Evolutionary conservation across 192 early-diverging fungal species (phyloP), one percentile per base, ranked within the genome.

Genomic region (Endogone sp.): DNA sequence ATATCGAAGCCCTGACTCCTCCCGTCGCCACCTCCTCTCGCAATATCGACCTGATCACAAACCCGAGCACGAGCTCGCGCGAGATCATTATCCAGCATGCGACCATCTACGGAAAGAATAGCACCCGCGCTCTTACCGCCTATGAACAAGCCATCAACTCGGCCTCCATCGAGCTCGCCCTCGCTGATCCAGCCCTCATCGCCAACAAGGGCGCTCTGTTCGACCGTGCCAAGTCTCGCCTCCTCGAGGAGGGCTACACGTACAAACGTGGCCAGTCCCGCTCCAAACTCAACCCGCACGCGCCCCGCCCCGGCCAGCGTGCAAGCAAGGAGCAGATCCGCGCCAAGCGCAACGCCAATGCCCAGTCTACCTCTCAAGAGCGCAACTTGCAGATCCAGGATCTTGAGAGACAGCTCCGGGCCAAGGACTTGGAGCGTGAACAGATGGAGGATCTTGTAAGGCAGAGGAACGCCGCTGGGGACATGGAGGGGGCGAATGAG

Each of bases 261-360:
- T 86, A 86, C 68, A 86, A 84, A 56, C 83, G 85, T 11, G 85
- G 85, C 13, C 71, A 72, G 26, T 85, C 81, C 55, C 73, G 85
- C 56, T 86, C 85, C 57, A 86, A 86, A 44, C 68, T 84, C 23
- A 80, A 76, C 60, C 79, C 78, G n/a, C 70, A 72, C 27, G 65
- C 72, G 3, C 72, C 67, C 26, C 73, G 71, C 30, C 70, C 69
- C 22, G 79, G 73, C 26, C n/a, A 54, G 10, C 73, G 71, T 55
- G 28, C 60, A 20, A 75, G 56, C 58, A 73, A 73, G 49, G 72
- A 67, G 21, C 58, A 32, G 2, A 63, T 75, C 37, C 74, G 74
- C n/a, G 67, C 67, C 54, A 77, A 78, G 32, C 58, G 83, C 57
- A 77, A 80, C 56, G 74, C 74, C 11, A 75, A 82, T 67, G 82